phyloP scores from a whole-genome alignment of 352 stramenopile species.

The Plasmopara viticola region DNA sequence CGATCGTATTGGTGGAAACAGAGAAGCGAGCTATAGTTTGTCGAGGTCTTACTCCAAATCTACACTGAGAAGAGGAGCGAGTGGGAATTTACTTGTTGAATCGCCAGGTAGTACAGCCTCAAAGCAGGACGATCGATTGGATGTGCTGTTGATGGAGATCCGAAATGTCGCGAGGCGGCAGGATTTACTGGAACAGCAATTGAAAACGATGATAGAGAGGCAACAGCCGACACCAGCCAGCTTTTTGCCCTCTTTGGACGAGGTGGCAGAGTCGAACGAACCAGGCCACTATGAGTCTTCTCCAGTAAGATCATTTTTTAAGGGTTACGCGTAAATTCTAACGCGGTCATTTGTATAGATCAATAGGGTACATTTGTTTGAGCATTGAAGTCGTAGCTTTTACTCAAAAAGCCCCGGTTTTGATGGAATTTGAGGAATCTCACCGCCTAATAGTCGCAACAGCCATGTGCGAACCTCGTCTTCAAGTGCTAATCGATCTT shows the following conservation, averaged over 20 bases:
- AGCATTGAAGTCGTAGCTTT: background rate
- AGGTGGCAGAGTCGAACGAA: background rate
- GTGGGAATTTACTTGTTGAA: background rate
- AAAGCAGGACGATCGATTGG: conserved; percentile 9
- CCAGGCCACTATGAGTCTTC: background rate
- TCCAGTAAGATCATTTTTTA: background rate
- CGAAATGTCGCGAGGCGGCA: conserved; percentile 23
- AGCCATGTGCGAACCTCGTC: conserved; percentile 59
- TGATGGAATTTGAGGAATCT: conserved; percentile 43
- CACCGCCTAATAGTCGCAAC: conserved; percentile 47
- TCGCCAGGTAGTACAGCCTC: background rate
- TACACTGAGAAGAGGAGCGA: conserved; percentile 1
- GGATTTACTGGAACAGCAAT: conserved; percentile 19
- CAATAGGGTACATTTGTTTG: too few species aligned
- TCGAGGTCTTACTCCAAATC: too few species aligned
- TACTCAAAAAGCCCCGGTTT: conserved; percentile 35
- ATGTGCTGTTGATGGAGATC: conserved; percentile 23
- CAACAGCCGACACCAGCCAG: background rate
- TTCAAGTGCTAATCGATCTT: conserved; percentile 12
- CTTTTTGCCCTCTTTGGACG: too few species aligned
- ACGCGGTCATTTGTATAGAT: too few species aligned
- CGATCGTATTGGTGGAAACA: background rate
- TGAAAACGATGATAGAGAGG: conserved; percentile 13
- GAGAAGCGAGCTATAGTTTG: background rate
- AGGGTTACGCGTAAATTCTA: too few species aligned